phyloP scores from a whole-genome alignment of 2,329 filamentous ascomycete species.

The Falciphora oryzae region DNA sequence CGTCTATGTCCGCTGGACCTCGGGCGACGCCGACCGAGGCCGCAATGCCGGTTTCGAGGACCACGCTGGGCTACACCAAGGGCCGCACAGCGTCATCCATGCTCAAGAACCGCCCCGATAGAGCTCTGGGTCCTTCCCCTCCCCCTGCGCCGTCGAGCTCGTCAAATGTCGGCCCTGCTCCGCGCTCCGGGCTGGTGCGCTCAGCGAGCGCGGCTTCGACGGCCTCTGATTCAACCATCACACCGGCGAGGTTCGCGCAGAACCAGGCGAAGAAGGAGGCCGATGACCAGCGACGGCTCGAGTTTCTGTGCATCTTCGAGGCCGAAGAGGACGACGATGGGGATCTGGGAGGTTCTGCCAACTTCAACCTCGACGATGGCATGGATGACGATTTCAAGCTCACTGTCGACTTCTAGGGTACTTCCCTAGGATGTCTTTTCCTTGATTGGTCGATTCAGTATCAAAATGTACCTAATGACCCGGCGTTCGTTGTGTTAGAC shows the following conservation, averaged over 20 bases:
- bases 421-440: constrained; percentile 7
- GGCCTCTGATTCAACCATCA: constrained; percentile 39
- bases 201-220: constrained; percentile 33
- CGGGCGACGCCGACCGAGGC: constrained; percentile 18
- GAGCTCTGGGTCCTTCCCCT: not conserved
- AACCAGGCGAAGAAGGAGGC: constrained; percentile 23
- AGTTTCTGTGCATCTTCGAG: constrained; percentile 55
- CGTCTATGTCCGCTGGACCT: constrained; percentile 18
- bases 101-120: constrained; percentile 25
- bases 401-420: constrained; percentile 32
- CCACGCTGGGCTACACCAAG: constrained; percentile 79
- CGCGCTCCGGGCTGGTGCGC: constrained; percentile 13
- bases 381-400: constrained; percentile 54
- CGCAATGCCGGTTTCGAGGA: constrained; percentile 65
- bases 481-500: not conserved
- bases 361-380: constrained; percentile 34
- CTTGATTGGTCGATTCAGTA: constrained; percentile 4
- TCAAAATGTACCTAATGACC: not conserved
- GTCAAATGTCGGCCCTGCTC: not conserved
- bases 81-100: constrained; percentile 55
- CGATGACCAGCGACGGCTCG: constrained; percentile 32
- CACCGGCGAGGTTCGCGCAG: constrained; percentile 37
- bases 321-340: constrained; percentile 40
- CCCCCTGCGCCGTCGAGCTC: not conserved
- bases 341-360: constrained; percentile 27